A percentile compares a stretch with the other conserved stretches of the same genome.
These are phyloP conservation scores for Backusella tarrabulga DNA, from an alignment of 192 early-diverging fungal species.

Conservation along the genomic window DNA sequence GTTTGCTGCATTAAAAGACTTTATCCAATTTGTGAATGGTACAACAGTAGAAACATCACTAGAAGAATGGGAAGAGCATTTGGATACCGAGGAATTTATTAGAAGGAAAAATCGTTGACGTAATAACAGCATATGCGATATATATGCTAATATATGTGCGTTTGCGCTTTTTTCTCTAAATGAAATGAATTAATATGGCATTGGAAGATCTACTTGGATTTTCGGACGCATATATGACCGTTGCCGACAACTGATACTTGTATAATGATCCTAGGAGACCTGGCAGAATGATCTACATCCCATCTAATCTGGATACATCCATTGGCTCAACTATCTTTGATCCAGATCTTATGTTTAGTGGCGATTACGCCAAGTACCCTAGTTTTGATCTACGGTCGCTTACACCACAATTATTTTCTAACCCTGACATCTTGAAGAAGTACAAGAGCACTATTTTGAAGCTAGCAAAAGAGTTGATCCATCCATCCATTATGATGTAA, in stretches of 20 bases:
- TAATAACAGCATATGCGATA: too few species aligned
- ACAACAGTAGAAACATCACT: neutral
- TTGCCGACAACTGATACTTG: slow-evolving; percentile 3
- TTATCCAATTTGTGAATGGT: slow-evolving; percentile 19
- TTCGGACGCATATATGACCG: neutral
- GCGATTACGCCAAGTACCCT: slow-evolving; percentile 9
- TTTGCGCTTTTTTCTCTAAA: neutral
- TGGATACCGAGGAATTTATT: slow-evolving; percentile 15
- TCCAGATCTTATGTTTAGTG: neutral
- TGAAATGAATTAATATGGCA: neutral
- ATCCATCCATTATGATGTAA: neutral
- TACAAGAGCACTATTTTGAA: neutral
- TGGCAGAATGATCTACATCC: neutral
- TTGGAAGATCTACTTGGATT: slow-evolving; percentile 3
- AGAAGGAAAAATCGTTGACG: neutral
- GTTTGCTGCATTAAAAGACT: neutral
- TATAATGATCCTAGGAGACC: neutral
- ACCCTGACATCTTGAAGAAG: neutral
- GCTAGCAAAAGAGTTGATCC: neutral
- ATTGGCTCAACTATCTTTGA: neutral
- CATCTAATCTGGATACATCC: neutral
- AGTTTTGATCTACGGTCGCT: neutral
- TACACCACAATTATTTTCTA: neutral
- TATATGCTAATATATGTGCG: too few species aligned
- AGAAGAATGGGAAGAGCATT: slow-evolving; percentile 14